Evolutionary conservation across 139 green algal species (phyloP).

Genomic region (Chlorella sp.): DNA sequence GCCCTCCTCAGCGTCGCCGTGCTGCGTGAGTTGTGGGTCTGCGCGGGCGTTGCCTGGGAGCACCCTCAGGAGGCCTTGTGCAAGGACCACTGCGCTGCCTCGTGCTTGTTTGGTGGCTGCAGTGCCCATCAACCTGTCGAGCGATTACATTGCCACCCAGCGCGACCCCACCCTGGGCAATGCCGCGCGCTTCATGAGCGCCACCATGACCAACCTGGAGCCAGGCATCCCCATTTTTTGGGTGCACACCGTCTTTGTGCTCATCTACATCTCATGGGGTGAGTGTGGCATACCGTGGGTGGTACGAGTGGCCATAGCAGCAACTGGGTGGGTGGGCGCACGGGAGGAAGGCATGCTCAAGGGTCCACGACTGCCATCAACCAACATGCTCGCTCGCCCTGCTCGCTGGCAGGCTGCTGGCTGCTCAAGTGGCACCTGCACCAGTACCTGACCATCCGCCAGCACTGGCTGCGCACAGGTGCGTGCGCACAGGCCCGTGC

Average conservation of each 20-base stretch:
- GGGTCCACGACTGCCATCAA: too few relatives aligned
- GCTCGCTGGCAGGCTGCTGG: constrained; percentile 20
- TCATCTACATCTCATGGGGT: constrained; percentile 3
- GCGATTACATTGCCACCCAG: background rate
- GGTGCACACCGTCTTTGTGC: constrained; percentile 3
- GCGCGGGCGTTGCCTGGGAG: too few relatives aligned
- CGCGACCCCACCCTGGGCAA: constrained; percentile 7
- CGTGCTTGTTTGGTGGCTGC: too few relatives aligned
- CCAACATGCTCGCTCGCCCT: too few relatives aligned
- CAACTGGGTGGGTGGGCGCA: too few relatives aligned
- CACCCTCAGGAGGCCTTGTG: too few relatives aligned
- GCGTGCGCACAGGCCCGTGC: background rate
- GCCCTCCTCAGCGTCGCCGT: constrained; percentile 12
- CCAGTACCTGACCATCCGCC: constrained; percentile 31
- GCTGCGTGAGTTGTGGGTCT: too few relatives aligned
- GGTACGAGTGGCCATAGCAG: background rate
- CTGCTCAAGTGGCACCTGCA: constrained; percentile 35
- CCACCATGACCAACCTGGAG: constrained; percentile 28
- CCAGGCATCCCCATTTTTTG: background rate
- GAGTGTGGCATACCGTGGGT: background rate
- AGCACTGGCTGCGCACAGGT: constrained; percentile 40
- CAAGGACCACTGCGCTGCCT: too few relatives aligned
- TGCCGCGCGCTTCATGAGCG: constrained; percentile 15
- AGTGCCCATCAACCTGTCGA: background rate
- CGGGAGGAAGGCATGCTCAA: too few relatives aligned